Percentiles rank a stretch among this genome's conserved stretches.
phyloP scores from a whole-genome alignment of 345 rosid genomes.

The Ailanthus altissimus region DNA sequence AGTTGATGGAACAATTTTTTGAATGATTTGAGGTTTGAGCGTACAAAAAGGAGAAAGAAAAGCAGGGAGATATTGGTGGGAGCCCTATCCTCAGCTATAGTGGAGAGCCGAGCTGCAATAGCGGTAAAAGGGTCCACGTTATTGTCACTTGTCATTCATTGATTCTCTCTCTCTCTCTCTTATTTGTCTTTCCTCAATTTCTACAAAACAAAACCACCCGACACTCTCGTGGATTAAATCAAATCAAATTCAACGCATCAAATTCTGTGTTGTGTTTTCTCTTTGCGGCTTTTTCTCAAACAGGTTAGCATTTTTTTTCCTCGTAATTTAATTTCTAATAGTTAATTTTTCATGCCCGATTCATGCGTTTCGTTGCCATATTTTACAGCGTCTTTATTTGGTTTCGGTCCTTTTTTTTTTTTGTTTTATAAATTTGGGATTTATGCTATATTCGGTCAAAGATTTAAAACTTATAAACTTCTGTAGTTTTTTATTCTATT shows the following conservation, averaged over 20 bases:
- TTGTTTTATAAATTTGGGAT: neutral
- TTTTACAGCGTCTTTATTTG: neutral
- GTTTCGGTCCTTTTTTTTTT: neutral
- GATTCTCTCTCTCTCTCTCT: neutral
- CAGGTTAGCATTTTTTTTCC: neutral
- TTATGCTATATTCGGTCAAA: neutral
- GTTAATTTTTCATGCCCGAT: neutral
- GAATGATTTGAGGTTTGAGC: too few relatives aligned
- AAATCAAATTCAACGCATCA: neutral
- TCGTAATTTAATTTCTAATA: neutral
- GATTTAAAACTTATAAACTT: neutral
- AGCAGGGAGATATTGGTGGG: too few relatives aligned
- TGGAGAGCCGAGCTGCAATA: neutral
- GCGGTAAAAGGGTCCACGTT: slow-evolving; percentile 13
- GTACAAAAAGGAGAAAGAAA: too few relatives aligned
- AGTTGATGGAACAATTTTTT: neutral
- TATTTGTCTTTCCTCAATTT: neutral
- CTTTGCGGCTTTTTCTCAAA: neutral
- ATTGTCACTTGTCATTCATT: slow-evolving; percentile 1
- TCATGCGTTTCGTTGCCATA: neutral
- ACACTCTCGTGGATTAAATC: neutral
- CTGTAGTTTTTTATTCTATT: neutral
- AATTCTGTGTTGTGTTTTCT: neutral
- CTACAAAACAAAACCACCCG: slow-evolving; percentile 6
- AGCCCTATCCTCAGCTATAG: neutral